Base-by-base conservation (phyloP, 768 basidiomycete species). In the Termitomyces bulborhizus region DNA sequence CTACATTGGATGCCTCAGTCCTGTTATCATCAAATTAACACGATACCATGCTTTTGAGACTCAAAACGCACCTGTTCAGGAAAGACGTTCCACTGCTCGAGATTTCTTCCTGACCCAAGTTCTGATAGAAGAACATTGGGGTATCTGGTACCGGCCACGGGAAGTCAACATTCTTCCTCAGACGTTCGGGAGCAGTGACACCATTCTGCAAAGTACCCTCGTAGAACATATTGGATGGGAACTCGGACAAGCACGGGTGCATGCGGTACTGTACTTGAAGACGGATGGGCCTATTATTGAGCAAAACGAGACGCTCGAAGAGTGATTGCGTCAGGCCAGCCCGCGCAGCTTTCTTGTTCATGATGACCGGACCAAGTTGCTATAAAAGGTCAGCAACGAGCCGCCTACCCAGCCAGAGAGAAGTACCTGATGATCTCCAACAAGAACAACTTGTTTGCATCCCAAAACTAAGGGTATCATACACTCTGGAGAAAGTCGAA, bases 271-370 rank as follows among this genome's bases (percentile, higher is more conserved):
- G 97, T 29, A 99, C 97, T 73, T 98, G 96, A 29, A 99, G 84
- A 53, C 97, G 93, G 66, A 99, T 99, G 21, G 97, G 97, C 29
- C 94, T 83, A 70, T 99, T 99, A 32, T 88, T 86, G 55, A 98
- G 86, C 44, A 98, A 80, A 59, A 99, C 94, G 46, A 99, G 86
- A 44, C 97, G 89, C 68, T 99, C 97, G 63, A 99, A 99, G 18
- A 99, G 85, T 0, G 97, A 99, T 66, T 98, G 97, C 0, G 95
- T 98, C 39, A 99, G 81, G 18, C 97, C 97, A 4, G 97, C 97
- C n/a, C 94, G 90, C 2, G 97, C 96, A 0, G 97, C 97, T 67
- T 99, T 98, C 83, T 99, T 99, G 82, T 98, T 99, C 97, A 99
- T 98, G 69, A 99, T 98, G 64, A 98, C 97, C 6, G 97, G 97